Evolutionary conservation across 2,329 filamentous ascomycete genomes (phyloP), one percentile per base, ranked within the genome.

Genomic region (Xylariales sp.): DNA sequence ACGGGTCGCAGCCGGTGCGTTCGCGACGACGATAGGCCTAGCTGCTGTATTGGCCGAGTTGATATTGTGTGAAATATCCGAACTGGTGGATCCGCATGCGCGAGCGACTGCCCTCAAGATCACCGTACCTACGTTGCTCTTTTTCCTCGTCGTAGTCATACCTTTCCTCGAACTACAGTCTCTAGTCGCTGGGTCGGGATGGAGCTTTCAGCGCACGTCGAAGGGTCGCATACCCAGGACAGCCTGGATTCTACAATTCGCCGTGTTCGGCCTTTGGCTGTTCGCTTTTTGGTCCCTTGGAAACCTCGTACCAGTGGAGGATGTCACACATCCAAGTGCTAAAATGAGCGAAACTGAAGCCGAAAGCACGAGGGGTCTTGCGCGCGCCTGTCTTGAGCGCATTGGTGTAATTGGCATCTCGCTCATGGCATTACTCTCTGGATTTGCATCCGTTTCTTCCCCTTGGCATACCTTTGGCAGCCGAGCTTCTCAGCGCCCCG

Each of bases 391-490:
- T 49, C 64, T 84, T 25, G 78, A 82, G 58, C 65, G 88, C 32
- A 81, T 95, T 19, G 88, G 88, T 10, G 83, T 95, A 29, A 88
- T 94, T 47, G 88, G 88, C 3, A 88, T 93, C 42, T 82, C 84
- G 35, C 66, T 93, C 40, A 94, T 95, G 87, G 88, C 88, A 12
- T 74, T 90, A 11, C 69, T 95, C n/a, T 88, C 88, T 5, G 88
- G 88, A 0, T 95, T 94, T 54, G 88, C 88, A 5, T 87, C 87
- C n/a, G 85, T 94, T 24, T 90, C 86, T 18, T 84, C 86, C 1
- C 80, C 89, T 2, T 95, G 88, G 87, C 85, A 94, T 56, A 87
- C 80, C 1, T 88, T 94, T 62, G 76, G 80, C 18, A 79, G 81
- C 21, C 77, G 75, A 28, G 68, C 78, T 33, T 57, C 64, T 8